A percentile compares a stretch with the other conserved stretches of the same genome.
Evolutionary conservation across 2,329 filamentous ascomycete genomes (phyloP).

Genomic region (Nannizziopsis arthrosporioides): DNA sequence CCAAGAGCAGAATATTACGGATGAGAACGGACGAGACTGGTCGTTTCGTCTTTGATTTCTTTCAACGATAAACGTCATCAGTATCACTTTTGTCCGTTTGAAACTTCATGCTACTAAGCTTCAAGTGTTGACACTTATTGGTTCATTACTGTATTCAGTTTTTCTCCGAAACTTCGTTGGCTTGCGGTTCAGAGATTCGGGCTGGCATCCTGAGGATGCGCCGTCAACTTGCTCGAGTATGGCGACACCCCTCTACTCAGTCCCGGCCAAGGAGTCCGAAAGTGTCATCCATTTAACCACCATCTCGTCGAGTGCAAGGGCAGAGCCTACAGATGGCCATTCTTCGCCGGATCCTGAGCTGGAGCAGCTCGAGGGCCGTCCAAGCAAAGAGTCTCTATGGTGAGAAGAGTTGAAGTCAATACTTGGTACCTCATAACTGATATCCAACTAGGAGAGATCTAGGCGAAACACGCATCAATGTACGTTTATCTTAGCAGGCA

Average conservation of each 20-base stretch:
- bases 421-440: neutral
- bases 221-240: neutral
- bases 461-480: slow-evolving; percentile 33
- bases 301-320: neutral
- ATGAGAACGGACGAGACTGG: neutral
- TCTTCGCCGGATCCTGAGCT: slow-evolving; percentile 5
- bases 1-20: too few relatives aligned
- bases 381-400: slow-evolving; percentile 10
- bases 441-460: slow-evolving; percentile 27
- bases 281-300: slow-evolving; percentile 5
- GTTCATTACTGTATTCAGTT: neutral
- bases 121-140: neutral
- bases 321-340: slow-evolving; percentile 1
- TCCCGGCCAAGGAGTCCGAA: neutral
- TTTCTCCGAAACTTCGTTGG: too few relatives aligned
- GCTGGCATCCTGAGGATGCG: neutral
- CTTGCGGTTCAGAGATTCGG: neutral
- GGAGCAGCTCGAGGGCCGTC: slow-evolving; percentile 1
- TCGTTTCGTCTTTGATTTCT: neutral
- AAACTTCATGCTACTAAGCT: neutral
- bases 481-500: slow-evolving; percentile 4
- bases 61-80: too few relatives aligned
- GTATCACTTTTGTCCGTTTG: neutral
- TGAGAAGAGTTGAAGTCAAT: neutral
- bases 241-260: slow-evolving; percentile 1